Conservation (phyloP, 805 yeast species). For the Saturnispora gosingensis region DNA sequence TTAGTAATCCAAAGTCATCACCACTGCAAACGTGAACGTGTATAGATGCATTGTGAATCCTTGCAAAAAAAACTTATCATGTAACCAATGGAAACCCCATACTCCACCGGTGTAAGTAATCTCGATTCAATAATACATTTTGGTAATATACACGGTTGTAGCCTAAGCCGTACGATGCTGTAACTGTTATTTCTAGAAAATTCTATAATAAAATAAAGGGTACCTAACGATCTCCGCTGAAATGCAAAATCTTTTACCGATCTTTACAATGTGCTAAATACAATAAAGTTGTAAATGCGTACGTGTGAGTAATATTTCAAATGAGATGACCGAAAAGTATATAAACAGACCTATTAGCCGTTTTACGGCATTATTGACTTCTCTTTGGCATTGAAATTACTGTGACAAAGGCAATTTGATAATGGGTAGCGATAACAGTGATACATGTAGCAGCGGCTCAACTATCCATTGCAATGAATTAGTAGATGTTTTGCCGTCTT, state of each 20-base stretch:
- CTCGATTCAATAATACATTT: too few relatives aligned
- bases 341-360: background rate
- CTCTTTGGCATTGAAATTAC: background rate
- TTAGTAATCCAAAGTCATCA: too few relatives aligned
- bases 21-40: too few relatives aligned
- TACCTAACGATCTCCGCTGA: background rate
- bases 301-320: background rate
- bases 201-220: background rate
- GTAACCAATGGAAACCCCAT: too few relatives aligned
- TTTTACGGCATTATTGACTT: background rate
- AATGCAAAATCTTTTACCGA: background rate
- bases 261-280: background rate
- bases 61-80: too few relatives aligned
- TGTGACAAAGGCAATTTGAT: background rate
- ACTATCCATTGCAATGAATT: background rate
- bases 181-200: background rate
- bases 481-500: conserved; percentile 54
- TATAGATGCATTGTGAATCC: too few relatives aligned
- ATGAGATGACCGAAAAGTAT: background rate
- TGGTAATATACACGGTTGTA: too few relatives aligned
- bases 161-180: background rate
- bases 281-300: background rate
- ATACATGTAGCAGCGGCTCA: background rate
- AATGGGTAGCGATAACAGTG: background rate
- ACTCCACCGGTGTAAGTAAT: too few relatives aligned